These are phyloP conservation scores for Smittium mucronatum DNA, from an alignment of 371 early-diverging fungal genomes.

Conservation along the genomic window DNA sequence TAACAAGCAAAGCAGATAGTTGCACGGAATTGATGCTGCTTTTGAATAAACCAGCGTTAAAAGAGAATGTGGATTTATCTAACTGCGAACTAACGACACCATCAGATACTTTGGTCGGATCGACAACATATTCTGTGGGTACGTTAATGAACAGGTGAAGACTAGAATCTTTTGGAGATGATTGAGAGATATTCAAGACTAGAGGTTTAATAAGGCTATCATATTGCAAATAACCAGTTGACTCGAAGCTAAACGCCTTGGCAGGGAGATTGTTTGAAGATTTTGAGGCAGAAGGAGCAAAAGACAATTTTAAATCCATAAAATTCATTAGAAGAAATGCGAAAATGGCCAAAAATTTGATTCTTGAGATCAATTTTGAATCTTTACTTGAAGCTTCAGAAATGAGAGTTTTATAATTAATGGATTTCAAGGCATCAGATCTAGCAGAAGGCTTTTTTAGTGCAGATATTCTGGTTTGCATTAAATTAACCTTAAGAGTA, in stretches of 20 bases:
- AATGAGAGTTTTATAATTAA: conserved; percentile 29
- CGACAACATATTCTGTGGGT: background rate
- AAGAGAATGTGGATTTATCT: background rate
- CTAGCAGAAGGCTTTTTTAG: conserved; percentile 16
- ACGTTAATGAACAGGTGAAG: background rate
- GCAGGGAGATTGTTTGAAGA: background rate
- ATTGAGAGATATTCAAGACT: conserved; percentile 13
- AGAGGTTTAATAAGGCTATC: conserved; percentile 24
- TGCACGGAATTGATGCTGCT: background rate
- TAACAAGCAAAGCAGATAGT: background rate
- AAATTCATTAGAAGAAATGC: conserved; percentile 28
- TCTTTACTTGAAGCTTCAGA: conserved; percentile 24
- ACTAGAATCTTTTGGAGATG: background rate
- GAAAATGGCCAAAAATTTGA: conserved; percentile 29
- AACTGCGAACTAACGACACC: background rate
- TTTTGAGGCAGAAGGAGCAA: conserved; percentile 11
- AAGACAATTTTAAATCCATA: conserved; percentile 26
- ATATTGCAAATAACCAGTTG: conserved; percentile 20
- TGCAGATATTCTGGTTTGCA: conserved; percentile 33
- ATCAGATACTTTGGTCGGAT: no score
- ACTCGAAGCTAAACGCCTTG: conserved; percentile 15
- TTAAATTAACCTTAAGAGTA: conserved; percentile 73
- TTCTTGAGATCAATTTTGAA: conserved; percentile 24
- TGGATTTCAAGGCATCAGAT: conserved; percentile 16
- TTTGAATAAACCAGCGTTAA: background rate